Conservation (phyloP, 2,329 filamentous ascomycete species). For the Penicillium occitanis region DNA sequence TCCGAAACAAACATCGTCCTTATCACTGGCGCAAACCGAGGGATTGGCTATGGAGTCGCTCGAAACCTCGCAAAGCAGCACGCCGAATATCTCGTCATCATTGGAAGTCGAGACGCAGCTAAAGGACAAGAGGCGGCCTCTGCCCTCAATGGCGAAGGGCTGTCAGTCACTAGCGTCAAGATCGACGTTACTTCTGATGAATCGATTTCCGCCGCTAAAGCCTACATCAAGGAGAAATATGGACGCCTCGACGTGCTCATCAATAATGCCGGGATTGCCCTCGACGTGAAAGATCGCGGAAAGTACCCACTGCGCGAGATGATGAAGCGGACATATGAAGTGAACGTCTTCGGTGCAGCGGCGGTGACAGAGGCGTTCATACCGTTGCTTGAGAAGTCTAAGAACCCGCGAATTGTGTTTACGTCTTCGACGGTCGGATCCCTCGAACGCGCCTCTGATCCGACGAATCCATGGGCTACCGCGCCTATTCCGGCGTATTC, state of each 20-base stretch:
- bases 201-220: slow-evolving; percentile 5
- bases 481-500: slow-evolving; percentile 35
- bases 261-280: slow-evolving; percentile 11
- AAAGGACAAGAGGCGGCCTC: no score
- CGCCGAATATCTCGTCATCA: no score
- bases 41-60: no score
- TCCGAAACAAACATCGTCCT: no score
- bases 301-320: slow-evolving; percentile 19
- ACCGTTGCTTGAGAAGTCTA: slow-evolving; percentile 28
- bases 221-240: neutral
- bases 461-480: slow-evolving; percentile 23
- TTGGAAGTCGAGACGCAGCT: no score
- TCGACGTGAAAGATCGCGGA: slow-evolving; percentile 2
- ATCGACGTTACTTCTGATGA: slow-evolving; percentile 14
- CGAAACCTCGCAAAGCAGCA: no score
- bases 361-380: slow-evolving; percentile 30
- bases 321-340: slow-evolving; percentile 25
- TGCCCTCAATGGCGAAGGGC: no score
- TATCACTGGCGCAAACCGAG: no score
- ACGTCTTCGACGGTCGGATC: slow-evolving; percentile 30
- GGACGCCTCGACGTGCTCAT: slow-evolving; percentile 16
- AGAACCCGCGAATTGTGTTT: slow-evolving; percentile 28
- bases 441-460: slow-evolving; percentile 25
- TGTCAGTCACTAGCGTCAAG: no score
- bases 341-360: slow-evolving; percentile 33